phyloP scores from a whole-genome alignment of 345 rosid species.

The Citrus glauca region DNA sequence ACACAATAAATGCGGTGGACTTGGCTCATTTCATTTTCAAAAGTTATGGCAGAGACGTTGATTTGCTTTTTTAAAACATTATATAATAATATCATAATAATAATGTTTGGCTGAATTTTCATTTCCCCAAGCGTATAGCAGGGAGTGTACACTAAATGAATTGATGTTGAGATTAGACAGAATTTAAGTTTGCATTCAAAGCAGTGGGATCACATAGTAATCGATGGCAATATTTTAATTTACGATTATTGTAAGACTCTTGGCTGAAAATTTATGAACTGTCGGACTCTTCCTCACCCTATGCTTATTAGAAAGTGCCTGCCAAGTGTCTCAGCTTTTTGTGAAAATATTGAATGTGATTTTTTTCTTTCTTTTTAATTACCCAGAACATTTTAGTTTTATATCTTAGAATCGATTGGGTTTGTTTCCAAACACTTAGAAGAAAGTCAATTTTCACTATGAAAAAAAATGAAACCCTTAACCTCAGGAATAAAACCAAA shows the following conservation, averaged over 20 bases:
- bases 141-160: neutral
- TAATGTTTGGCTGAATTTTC: neutral
- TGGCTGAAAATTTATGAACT: neutral
- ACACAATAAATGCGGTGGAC: conserved; percentile 23
- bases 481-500: too few relatives aligned
- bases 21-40: conserved; percentile 5
- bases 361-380: too few relatives aligned
- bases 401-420: too few relatives aligned
- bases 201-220: conserved; percentile 29
- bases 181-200: conserved; percentile 23
- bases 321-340: neutral
- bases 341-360: neutral
- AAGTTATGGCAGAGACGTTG: conserved; percentile 17
- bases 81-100: too few relatives aligned
- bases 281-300: neutral
- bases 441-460: too few relatives aligned
- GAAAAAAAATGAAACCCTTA: too few relatives aligned
- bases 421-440: too few relatives aligned
- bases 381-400: too few relatives aligned
- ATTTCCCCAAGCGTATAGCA: neutral
- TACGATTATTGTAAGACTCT: neutral
- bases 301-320: neutral
- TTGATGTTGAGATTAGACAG: conserved; percentile 2
- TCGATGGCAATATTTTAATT: neutral
- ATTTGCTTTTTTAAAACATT: neutral